These are phyloP conservation scores for Talaromyces thailandensis DNA, from an alignment of 495 filamentous ascomycete genomes.

Conservation along the genomic window DNA sequence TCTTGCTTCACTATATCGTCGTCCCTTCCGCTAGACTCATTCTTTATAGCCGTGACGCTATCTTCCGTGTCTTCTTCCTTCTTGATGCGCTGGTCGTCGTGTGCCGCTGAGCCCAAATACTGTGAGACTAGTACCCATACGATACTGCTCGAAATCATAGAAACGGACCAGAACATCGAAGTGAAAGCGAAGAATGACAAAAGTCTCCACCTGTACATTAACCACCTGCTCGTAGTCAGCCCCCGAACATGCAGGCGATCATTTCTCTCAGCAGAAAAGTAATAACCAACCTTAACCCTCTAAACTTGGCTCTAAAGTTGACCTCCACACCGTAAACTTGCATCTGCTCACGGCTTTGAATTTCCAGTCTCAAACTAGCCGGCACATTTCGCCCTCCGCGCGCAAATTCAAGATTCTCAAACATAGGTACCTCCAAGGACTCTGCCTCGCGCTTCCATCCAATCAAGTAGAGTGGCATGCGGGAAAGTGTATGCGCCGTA, in stretches of 20 bases:
- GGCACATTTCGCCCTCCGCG: conserved; percentile 49
- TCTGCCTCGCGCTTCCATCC: conserved; percentile 47
- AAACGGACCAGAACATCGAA: conserved; percentile 61
- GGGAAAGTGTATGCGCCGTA: conserved; percentile 34
- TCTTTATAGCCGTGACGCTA: background rate
- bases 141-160: conserved; percentile 50
- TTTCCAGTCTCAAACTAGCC: conserved; percentile 48
- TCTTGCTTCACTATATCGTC: background rate
- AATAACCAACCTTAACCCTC: conserved; percentile 50
- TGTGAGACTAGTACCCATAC: conserved; percentile 47
- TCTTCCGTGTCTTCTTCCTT: background rate
- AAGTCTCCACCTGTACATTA: conserved; percentile 76
- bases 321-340: conserved; percentile 67
- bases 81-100: background rate
- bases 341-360: conserved; percentile 56
- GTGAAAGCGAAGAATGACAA: conserved; percentile 59
- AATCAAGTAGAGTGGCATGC: conserved; percentile 51
- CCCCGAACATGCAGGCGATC: background rate
- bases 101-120: conserved; percentile 13
- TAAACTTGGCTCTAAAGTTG: conserved; percentile 59
- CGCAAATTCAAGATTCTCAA: conserved; percentile 59
- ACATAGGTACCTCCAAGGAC: conserved; percentile 56
- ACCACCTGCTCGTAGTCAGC: conserved; percentile 40
- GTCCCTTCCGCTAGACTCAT: background rate
- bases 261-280: background rate